A percentile compares a stretch with the other conserved stretches of the same genome.
phyloP scores from a whole-genome alignment of 352 stramenopile species.

The Lagenidium giganteum region DNA sequence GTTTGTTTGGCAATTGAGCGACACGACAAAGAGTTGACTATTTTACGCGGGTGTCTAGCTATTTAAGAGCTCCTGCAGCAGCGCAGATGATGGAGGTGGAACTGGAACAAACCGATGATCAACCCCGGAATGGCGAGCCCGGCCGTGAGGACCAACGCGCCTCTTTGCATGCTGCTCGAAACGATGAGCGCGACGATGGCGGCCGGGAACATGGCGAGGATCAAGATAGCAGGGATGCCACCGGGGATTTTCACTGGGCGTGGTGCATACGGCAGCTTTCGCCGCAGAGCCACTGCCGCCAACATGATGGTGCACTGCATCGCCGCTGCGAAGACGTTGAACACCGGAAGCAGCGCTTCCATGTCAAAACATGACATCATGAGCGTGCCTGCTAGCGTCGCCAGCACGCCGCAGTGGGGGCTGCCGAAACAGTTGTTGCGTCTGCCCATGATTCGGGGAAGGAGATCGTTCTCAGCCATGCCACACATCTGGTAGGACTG shows the following conservation, averaged over 20 bases:
- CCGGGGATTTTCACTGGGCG: conserved; percentile 30
- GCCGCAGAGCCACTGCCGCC: conserved; percentile 80
- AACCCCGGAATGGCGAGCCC: conserved; percentile 30
- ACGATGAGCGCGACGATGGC: conserved; percentile 10
- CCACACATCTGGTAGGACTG: conserved; percentile 76
- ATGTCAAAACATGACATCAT: conserved; percentile 23
- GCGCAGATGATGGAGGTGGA: too few relatives aligned
- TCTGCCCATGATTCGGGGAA: conserved; percentile 67
- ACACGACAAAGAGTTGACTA: too few relatives aligned
- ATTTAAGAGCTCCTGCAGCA: too few relatives aligned
- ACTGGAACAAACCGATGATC: conserved; percentile 23
- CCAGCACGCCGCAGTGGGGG: conserved; percentile 17
- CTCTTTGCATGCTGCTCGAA: too few relatives aligned
- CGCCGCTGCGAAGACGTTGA: conserved; percentile 81
- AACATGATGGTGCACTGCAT: conserved; percentile 77
- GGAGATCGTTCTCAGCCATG: conserved; percentile 63
- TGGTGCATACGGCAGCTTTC: conserved; percentile 37
- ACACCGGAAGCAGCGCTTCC: conserved; percentile 56
- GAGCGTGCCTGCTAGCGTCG: conserved; percentile 14
- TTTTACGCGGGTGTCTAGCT: too few relatives aligned
- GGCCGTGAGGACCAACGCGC: conserved; percentile 30
- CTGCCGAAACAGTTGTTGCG: conserved; percentile 15
- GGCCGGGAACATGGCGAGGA: conserved; percentile 5
- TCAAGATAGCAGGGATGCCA: conserved; percentile 11
- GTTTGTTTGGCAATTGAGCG: too few relatives aligned